Conservation (phyloP, 2,329 filamentous ascomycete genomes). For the Aotearoamyces nothofagi region DNA sequence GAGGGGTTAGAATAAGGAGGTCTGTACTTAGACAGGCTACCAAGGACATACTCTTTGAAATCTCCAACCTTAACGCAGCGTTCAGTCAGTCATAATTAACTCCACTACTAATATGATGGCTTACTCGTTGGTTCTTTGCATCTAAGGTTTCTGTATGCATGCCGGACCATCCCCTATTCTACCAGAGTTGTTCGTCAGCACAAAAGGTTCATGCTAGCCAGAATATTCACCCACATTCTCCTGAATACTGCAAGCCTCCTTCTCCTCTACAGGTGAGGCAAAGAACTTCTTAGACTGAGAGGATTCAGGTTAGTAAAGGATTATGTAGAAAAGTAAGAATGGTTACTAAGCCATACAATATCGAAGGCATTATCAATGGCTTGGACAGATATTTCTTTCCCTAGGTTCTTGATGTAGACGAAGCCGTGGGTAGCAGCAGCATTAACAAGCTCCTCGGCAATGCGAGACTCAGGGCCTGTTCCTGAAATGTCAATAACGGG, state of each 20-base stretch:
- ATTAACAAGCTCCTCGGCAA: constrained; percentile 57
- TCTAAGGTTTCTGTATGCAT: constrained; percentile 86
- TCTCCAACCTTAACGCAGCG: constrained; percentile 63
- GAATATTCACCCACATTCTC: constrained; percentile 29
- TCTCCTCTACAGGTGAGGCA: constrained; percentile 51
- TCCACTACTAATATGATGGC: constrained; percentile 9
- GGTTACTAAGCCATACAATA: constrained; percentile 52
- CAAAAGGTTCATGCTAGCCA: too few relatives aligned
- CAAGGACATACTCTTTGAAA: constrained; percentile 59
- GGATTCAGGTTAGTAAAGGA: neutral
- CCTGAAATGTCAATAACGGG: constrained; percentile 72
- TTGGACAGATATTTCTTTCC: constrained; percentile 47
- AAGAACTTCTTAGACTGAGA: constrained; percentile 62
- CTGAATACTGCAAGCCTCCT: constrained; percentile 58
- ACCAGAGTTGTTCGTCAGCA: constrained; percentile 21
- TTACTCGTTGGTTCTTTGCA: constrained; percentile 63
- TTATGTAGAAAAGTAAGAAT: constrained; percentile 2
- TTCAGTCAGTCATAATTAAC: constrained; percentile 6
- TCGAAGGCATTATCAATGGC: constrained; percentile 60
- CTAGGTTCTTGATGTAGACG: constrained; percentile 70
- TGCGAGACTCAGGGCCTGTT: constrained; percentile 32
- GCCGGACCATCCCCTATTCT: constrained; percentile 80
- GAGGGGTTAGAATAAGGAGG: constrained; percentile 2
- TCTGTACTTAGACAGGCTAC: neutral
- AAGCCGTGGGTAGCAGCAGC: constrained; percentile 79